Conservation (phyloP, 2,329 filamentous ascomycete genomes). For the Tolypocladium sp. region DNA sequence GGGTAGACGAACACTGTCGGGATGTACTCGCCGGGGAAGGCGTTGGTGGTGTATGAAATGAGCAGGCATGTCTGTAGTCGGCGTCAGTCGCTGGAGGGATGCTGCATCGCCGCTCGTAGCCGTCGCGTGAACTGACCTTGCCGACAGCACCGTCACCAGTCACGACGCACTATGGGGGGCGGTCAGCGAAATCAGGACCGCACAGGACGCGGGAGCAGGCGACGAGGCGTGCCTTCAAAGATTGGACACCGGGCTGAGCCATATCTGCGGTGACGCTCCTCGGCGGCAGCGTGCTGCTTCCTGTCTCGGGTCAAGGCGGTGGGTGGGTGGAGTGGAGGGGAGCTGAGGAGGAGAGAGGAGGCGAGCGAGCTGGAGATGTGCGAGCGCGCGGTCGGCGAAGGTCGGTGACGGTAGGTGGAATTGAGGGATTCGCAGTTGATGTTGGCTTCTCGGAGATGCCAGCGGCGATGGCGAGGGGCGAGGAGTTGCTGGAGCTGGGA, state of each 20-base stretch:
- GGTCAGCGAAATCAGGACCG: constrained; percentile 11
- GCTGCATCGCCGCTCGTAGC: not conserved
- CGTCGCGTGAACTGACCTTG: constrained; percentile 53
- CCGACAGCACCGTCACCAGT: constrained; percentile 98
- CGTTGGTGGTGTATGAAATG: constrained; percentile 98
- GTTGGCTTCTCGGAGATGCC: not conserved
- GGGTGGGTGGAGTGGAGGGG: not conserved
- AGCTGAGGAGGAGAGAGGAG: not conserved
- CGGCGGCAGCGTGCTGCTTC: not conserved
- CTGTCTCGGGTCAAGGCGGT: not conserved
- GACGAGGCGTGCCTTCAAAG: constrained; percentile 61
- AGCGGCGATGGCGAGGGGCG: constrained; percentile 1
- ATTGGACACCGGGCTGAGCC: constrained; percentile 75
- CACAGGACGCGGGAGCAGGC: not conserved
- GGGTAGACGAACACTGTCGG: constrained; percentile 75
- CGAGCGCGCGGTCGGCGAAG: not conserved
- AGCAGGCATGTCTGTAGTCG: constrained; percentile 80
- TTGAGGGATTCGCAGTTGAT: not conserved
- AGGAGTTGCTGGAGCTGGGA: constrained; percentile 1
- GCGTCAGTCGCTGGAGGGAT: constrained; percentile 15
- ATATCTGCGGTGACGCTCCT: constrained; percentile 36
- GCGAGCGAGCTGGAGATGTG: not conserved
- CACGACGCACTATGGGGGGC: constrained; percentile 71
- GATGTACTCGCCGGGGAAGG: constrained; percentile 99
- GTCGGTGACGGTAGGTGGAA: not conserved